Evolutionary conservation across 2,329 filamentous ascomycete species (phyloP).

Genomic region (Ascochyta pisi): DNA sequence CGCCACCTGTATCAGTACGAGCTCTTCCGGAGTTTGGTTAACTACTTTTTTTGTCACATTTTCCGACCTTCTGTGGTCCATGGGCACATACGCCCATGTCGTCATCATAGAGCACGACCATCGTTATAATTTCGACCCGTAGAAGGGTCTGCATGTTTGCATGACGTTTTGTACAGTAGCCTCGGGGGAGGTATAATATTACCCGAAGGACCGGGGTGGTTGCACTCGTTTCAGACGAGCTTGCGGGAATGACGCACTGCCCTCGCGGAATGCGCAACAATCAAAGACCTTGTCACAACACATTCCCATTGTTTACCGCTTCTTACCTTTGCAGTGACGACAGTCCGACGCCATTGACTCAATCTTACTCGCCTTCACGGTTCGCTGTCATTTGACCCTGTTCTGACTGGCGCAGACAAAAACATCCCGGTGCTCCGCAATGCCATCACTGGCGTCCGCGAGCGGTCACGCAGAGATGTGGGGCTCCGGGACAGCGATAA

Average conservation of each 20-base stretch:
- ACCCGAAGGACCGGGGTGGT: background rate
- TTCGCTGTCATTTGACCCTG: slow-evolving; percentile 1
- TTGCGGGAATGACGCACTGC: slow-evolving; percentile 34
- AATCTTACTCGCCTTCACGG: background rate
- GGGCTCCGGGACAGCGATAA: too few relatives aligned
- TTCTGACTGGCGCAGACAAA: background rate
- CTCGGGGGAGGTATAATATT: slow-evolving; percentile 9
- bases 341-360: slow-evolving; percentile 9
- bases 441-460: slow-evolving; percentile 27
- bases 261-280: slow-evolving; percentile 16
- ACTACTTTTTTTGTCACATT: slow-evolving; percentile 14
- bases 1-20: slow-evolving; percentile 43
- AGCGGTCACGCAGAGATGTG: background rate
- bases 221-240: slow-evolving; percentile 26
- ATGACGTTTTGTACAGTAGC: slow-evolving; percentile 48
- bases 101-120: slow-evolving; percentile 38
- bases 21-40: slow-evolving; percentile 12
- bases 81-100: slow-evolving; percentile 18
- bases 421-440: slow-evolving; percentile 20
- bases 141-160: slow-evolving; percentile 13
- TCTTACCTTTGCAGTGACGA: slow-evolving; percentile 10
- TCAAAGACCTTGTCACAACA: slow-evolving; percentile 23
- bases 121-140: slow-evolving; percentile 34
- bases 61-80: slow-evolving; percentile 26
- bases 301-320: background rate